phyloP scores from a whole-genome alignment of 108 stramenopile genomes.

The Poteriospumella lacustris region DNA sequence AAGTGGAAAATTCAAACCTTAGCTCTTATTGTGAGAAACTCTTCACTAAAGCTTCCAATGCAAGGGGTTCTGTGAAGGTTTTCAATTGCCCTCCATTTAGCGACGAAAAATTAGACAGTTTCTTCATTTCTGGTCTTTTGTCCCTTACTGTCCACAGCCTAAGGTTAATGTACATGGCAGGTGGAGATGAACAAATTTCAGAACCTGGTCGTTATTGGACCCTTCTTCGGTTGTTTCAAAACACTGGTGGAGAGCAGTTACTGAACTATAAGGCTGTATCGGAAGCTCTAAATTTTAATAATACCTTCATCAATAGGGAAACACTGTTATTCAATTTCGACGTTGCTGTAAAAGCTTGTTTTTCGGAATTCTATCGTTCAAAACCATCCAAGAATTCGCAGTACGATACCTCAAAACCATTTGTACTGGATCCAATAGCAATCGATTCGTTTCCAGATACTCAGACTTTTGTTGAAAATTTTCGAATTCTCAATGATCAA shows the following conservation, averaged over 20 bases:
- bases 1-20: slow-evolving; percentile 8
- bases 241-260: slow-evolving; percentile 6
- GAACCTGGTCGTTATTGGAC: slow-evolving; percentile 2
- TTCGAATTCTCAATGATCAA: slow-evolving; percentile 8
- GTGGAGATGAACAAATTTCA: slow-evolving; percentile 8
- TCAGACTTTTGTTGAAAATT: slow-evolving; percentile 9
- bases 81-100: slow-evolving; percentile 7
- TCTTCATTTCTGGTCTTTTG: slow-evolving; percentile 8
- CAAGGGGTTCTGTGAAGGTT: slow-evolving; percentile 6
- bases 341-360: slow-evolving; percentile 7
- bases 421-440: slow-evolving; percentile 7
- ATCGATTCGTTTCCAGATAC: slow-evolving; percentile 7
- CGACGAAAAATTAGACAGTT: slow-evolving; percentile 8
- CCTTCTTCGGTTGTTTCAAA: slow-evolving; percentile 7
- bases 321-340: slow-evolving; percentile 8
- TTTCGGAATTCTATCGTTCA: slow-evolving; percentile 8
- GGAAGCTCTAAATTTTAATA: slow-evolving; percentile 9
- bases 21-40: slow-evolving; percentile 3
- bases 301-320: slow-evolving; percentile 8
- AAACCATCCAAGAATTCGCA: slow-evolving; percentile 7
- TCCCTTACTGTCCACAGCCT: slow-evolving; percentile 6
- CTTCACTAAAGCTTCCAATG: not conserved
- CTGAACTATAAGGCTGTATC: slow-evolving; percentile 7
- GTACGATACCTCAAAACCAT: slow-evolving; percentile 7
- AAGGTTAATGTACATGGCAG: slow-evolving; percentile 7